Evolutionary conservation across 2,329 filamentous ascomycete genomes (phyloP).

Genomic region (Coleophoma cylindrospora): DNA sequence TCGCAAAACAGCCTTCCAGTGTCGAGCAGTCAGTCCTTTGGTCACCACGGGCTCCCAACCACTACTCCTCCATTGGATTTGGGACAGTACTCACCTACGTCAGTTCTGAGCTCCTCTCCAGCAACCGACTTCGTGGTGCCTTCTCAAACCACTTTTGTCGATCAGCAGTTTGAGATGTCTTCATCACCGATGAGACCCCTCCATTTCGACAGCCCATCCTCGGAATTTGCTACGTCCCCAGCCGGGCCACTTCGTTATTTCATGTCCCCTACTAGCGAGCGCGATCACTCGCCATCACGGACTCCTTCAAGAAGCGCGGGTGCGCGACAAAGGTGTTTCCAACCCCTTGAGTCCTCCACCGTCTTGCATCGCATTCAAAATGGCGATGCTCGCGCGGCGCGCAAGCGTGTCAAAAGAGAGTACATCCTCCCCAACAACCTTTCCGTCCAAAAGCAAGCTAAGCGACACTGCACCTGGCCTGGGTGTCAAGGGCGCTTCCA

Average conservation of each 20-base stretch:
- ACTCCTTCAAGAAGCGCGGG: neutral
- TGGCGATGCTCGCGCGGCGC: neutral
- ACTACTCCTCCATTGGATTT: conserved; percentile 11
- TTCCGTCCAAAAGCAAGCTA: neutral
- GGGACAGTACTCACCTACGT: conserved; percentile 14
- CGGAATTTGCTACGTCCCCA: neutral
- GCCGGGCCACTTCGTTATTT: neutral
- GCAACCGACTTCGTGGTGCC: conserved; percentile 18
- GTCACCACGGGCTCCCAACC: conserved; percentile 7
- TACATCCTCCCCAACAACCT: neutral
- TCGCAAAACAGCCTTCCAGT: neutral
- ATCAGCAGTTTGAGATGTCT: conserved; percentile 9
- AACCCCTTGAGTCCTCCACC: neutral
- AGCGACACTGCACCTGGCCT: neutral
- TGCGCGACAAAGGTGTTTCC: neutral
- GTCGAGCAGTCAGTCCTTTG: conserved; percentile 3
- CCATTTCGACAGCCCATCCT: conserved; percentile 5
- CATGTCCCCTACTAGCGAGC: conserved; percentile 1
- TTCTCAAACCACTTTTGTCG: conserved; percentile 19
- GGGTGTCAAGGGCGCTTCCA: conserved; percentile 28
- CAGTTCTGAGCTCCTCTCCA: conserved; percentile 8
- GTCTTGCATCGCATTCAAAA: neutral
- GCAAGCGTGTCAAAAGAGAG: neutral
- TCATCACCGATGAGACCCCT: conserved; percentile 11
- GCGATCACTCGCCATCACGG: neutral